phyloP scores from a whole-genome alignment of 2,329 filamentous ascomycete genomes.

The Gnomoniopsis sp. region DNA sequence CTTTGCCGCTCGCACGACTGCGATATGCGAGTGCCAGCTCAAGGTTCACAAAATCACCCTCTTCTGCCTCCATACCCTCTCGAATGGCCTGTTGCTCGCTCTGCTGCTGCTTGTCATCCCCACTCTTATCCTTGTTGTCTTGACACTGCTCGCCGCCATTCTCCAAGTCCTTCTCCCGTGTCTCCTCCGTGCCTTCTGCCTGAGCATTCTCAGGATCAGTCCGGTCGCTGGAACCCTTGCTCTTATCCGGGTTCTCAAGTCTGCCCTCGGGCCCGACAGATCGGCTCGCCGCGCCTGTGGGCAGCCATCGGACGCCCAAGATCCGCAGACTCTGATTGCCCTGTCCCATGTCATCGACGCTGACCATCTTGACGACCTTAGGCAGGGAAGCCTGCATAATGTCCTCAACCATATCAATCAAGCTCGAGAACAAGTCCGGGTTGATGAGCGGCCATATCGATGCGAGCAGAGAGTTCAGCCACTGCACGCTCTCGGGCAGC shows the following conservation, averaged over 20 bases:
- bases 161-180: constrained; percentile 30
- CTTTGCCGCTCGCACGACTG: constrained; percentile 57
- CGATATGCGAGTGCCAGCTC: constrained; percentile 74
- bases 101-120: constrained; percentile 35
- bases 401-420: constrained; percentile 67
- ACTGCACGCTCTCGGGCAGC: constrained; percentile 64
- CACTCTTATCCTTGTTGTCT: constrained; percentile 30
- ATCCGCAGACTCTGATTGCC: constrained; percentile 69
- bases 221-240: constrained; percentile 38
- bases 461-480: constrained; percentile 67
- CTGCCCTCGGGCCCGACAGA: constrained; percentile 58
- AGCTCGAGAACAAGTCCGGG: constrained; percentile 66
- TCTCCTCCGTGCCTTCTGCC: constrained; percentile 29
- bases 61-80: constrained; percentile 70
- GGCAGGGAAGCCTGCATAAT: constrained; percentile 77
- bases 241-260: constrained; percentile 40
- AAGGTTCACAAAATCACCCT: constrained; percentile 75
- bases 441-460: constrained; percentile 74
- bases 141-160: constrained; percentile 28
- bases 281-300: constrained; percentile 63
- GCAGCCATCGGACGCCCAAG: constrained; percentile 69
- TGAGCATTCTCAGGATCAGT: constrained; percentile 36
- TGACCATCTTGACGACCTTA: constrained; percentile 68
- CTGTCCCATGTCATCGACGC: constrained; percentile 72
- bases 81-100: constrained; percentile 34